A percentile compares a stretch with the other conserved stretches of the same genome.
phyloP scores from a whole-genome alignment of 1,284 basidiomycete species.

The Moesziomyces sp. region DNA sequence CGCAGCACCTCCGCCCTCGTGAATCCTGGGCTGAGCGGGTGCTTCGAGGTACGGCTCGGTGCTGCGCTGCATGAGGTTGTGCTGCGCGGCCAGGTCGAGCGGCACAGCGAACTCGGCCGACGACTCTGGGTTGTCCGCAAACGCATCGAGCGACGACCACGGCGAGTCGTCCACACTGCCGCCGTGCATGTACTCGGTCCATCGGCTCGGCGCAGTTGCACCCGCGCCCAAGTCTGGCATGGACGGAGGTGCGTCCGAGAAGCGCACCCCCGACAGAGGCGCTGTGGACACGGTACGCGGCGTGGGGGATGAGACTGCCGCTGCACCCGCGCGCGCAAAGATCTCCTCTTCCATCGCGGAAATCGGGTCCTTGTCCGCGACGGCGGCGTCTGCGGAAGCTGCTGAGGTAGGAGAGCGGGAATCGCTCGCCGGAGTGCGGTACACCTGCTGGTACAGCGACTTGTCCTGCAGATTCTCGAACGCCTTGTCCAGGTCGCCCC shows the following conservation, averaged over 20 bases:
- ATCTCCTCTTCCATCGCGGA: constrained; percentile 50
- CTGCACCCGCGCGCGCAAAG: constrained; percentile 48
- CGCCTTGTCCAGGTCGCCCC: constrained; percentile 52
- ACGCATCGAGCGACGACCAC: constrained; percentile 55
- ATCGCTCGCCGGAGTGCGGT: constrained; percentile 7
- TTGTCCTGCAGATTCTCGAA: constrained; percentile 40
- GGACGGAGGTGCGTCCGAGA: constrained; percentile 29
- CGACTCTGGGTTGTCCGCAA: constrained; percentile 47
- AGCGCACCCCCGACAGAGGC: constrained; percentile 15
- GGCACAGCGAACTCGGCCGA: constrained; percentile 39
- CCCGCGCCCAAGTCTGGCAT: neutral
- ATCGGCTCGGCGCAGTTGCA: constrained; percentile 1
- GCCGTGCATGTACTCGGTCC: constrained; percentile 54
- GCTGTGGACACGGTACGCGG: neutral
- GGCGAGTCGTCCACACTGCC: constrained; percentile 44
- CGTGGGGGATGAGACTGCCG: constrained; percentile 11
- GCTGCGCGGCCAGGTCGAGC: constrained; percentile 20
- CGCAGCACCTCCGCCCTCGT: neutral
- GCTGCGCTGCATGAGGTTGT: constrained; percentile 16
- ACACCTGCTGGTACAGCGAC: constrained; percentile 42
- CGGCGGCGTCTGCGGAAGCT: neutral
- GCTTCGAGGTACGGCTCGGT: constrained; percentile 1
- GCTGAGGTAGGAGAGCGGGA: neutral
- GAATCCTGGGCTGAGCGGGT: neutral
- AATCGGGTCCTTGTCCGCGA: constrained; percentile 12